Evolutionary conservation across 331 rosid genomes (phyloP), one percentile per base, ranked within the genome.

Genomic region (Malus hybrid): DNA sequence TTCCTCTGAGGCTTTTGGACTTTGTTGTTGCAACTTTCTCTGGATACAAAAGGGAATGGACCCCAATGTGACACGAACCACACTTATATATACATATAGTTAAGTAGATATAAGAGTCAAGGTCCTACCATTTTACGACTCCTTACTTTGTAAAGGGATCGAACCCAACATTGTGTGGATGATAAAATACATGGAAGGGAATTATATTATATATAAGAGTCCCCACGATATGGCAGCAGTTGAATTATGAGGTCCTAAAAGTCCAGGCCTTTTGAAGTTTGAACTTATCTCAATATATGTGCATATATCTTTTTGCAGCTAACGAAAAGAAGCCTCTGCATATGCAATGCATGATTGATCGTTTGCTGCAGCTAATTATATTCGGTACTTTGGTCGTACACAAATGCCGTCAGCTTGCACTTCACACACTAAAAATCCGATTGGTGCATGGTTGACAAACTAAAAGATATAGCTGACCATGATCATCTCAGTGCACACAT

Each of bases 61-160:
- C 87, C 85, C 79, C 76, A 65, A 56, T 56, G 77, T 75, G 78
- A 79, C 83, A 71, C 56, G 72, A 83, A 69, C 83, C 83, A 82
- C 79, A 65, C 79, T n/a, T 1, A 4, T 7, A 55, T 2, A 24
- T 27, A 24, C 6, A 9, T 5, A 22, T 2, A 22, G 15, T 22
- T 59, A 59, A 22, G 15, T 22, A 20, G 29, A 0, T n/a, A n/a
- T 60, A 60, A 9, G 29, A 63, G 36, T 50, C 9, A 36, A 20
- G 57, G 68, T 72, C 76, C 76, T 72, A 72, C 66, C 63, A 44
- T 80, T 69, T 75, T 15, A 55, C 28, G 65, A 57, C 61, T 50
- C 70, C 32, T 60, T 77, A 42, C 70, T 15, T 24, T 18, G 70
- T 22, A 65, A 36, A 14, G 19, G 66, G 16, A 20, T n/a, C 63